phyloP scores from a whole-genome alignment of 768 basidiomycete genomes.

The Mycena belliarum region DNA sequence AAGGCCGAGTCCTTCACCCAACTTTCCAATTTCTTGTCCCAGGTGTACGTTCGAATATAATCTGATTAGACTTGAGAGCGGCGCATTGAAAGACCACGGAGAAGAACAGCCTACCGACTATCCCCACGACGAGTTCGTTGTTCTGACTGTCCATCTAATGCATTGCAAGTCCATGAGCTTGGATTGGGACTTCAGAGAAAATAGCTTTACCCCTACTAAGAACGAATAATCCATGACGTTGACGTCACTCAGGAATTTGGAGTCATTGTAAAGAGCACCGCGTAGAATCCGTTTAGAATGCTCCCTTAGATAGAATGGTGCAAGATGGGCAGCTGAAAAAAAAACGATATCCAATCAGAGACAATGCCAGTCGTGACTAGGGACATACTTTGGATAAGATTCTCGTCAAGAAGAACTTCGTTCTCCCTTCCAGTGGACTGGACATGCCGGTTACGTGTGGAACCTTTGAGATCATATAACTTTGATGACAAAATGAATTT shows the following conservation, averaged over 20 bases:
- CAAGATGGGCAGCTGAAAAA: constrained; percentile 65
- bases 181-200: background rate
- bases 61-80: constrained; percentile 45
- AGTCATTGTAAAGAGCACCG: constrained; percentile 91
- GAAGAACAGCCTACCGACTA: constrained; percentile 72
- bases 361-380: background rate
- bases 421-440: constrained; percentile 88
- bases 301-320: constrained; percentile 94
- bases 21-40: constrained; percentile 98
- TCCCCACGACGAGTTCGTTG: constrained; percentile 93
- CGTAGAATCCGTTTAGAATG: constrained; percentile 92
- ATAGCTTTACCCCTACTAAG: constrained; percentile 71
- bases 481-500: background rate
- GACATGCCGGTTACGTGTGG: constrained; percentile 90
- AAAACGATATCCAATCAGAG: constrained; percentile 1
- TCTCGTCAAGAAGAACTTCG: constrained; percentile 95
- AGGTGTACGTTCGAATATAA: constrained; percentile 93
- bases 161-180: background rate
- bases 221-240: constrained; percentile 97
- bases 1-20: constrained; percentile 97
- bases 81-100: background rate
- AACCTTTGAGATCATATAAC: constrained; percentile 98
- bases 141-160: constrained; percentile 76
- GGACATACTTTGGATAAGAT: constrained; percentile 82
- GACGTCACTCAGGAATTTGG: constrained; percentile 89